phyloP scores from a whole-genome alignment of 2,329 filamentous ascomycete species.

The Colletotrichum musicola region DNA sequence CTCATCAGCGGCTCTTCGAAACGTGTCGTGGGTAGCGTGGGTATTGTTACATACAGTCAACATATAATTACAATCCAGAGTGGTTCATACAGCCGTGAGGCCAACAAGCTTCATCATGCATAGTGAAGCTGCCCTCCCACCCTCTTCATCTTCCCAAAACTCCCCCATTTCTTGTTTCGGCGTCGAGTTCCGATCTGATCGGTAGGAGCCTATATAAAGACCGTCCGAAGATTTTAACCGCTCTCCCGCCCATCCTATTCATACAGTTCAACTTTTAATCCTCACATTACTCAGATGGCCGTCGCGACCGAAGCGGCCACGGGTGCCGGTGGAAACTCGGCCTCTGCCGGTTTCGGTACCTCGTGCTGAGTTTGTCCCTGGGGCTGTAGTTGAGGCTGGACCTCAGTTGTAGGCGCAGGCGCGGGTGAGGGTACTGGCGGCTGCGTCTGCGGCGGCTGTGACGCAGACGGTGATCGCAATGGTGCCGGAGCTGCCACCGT shows the following conservation, averaged over 20 bases:
- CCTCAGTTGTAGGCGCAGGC: neutral
- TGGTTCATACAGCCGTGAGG: constrained; percentile 4
- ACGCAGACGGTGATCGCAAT: constrained; percentile 22
- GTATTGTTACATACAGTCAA: constrained; percentile 29
- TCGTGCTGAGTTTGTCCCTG: constrained; percentile 11
- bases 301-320: constrained; percentile 17
- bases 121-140: neutral
- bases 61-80: constrained; percentile 13
- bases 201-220: constrained; percentile 21
- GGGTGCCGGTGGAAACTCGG: constrained; percentile 14
- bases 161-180: constrained; percentile 30
- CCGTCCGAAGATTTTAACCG: constrained; percentile 9
- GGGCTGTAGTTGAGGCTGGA: neutral
- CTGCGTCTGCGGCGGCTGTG: constrained; percentile 11
- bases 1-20: neutral
- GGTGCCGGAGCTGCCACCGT: constrained; percentile 19
- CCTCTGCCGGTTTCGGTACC: constrained; percentile 20
- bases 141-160: neutral
- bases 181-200: constrained; percentile 24
- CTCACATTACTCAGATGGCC: constrained; percentile 22
- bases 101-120: constrained; percentile 4
- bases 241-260: constrained; percentile 18
- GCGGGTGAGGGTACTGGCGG: neutral
- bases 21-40: neutral
- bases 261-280: neutral